Percentiles rank a stretch among this genome's conserved stretches.
phyloP scores from a whole-genome alignment of 352 stramenopile genomes.

The Phytophthora pistaciae region DNA sequence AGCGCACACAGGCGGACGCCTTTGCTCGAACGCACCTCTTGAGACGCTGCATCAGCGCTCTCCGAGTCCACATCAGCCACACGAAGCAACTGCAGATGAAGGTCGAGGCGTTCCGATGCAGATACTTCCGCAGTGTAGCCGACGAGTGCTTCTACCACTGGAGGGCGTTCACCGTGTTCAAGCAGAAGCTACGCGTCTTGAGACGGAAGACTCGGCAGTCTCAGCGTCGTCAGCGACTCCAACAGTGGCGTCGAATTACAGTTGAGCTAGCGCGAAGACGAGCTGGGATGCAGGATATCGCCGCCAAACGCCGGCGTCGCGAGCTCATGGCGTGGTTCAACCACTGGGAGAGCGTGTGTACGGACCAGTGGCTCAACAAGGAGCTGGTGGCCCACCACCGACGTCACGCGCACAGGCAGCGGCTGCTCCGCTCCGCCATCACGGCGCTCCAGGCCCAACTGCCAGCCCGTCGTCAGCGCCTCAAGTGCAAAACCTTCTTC shows the following conservation, averaged over 20 bases:
- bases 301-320: constrained; percentile 7
- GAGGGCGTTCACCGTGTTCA: constrained; percentile 30
- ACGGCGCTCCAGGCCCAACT: constrained; percentile 29
- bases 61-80: constrained; percentile 16
- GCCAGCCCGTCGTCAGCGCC: constrained; percentile 19
- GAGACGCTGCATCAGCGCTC: constrained; percentile 8
- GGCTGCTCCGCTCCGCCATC: constrained; percentile 10
- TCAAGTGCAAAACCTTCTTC: constrained; percentile 23
- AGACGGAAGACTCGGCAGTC: constrained; percentile 7
- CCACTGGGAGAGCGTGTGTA: constrained; percentile 67
- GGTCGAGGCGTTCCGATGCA: constrained; percentile 25
- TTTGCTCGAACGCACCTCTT: constrained; percentile 25
- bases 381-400: constrained; percentile 44
- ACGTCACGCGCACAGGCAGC: constrained; percentile 22
- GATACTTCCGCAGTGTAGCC: constrained; percentile 33
- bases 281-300: constrained; percentile 16
- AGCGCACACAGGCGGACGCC: constrained; percentile 12
- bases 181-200: constrained; percentile 28
- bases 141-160: constrained; percentile 41
- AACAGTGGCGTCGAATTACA: constrained; percentile 27
- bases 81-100: constrained; percentile 23
- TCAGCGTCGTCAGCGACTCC: constrained; percentile 23
- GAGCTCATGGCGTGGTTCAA: constrained; percentile 30
- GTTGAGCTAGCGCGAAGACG: constrained; percentile 3
- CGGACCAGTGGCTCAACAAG: constrained; percentile 46